phyloP scores from a whole-genome alignment of 768 basidiomycete species.

The Termitomyces bulborhizus region DNA sequence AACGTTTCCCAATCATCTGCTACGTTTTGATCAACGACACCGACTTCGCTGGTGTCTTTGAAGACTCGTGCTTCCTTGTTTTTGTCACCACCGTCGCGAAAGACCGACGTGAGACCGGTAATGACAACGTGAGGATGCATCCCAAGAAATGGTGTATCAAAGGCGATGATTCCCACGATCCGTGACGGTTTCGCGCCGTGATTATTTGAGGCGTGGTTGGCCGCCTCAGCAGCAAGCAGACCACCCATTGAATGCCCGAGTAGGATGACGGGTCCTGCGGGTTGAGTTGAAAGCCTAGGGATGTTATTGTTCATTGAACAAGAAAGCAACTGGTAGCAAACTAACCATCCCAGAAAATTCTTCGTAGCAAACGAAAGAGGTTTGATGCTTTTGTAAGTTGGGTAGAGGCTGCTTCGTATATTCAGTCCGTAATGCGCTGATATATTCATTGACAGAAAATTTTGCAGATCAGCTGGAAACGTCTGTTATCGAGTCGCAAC shows the following conservation, averaged over 20 bases:
- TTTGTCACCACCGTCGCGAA: slow-evolving; percentile 25
- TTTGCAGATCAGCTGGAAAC: slow-evolving; percentile 51
- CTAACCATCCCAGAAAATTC: slow-evolving; percentile 52
- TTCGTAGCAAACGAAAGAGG: slow-evolving; percentile 43
- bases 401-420: slow-evolving; percentile 46
- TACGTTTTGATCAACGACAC: slow-evolving; percentile 36
- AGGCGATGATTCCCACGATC: slow-evolving; percentile 49
- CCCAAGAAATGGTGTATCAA: slow-evolving; percentile 53
- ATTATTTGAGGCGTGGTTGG: slow-evolving; percentile 34
- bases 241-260: slow-evolving; percentile 60
- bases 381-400: slow-evolving; percentile 53
- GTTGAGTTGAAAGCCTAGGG: slow-evolving; percentile 46
- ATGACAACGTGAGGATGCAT: slow-evolving; percentile 60
- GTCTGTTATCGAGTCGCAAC: slow-evolving; percentile 23
- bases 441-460: slow-evolving; percentile 28
- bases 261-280: slow-evolving; percentile 49
- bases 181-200: slow-evolving; percentile 29
- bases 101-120: slow-evolving; percentile 47
- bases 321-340: background rate
- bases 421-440: slow-evolving; percentile 29
- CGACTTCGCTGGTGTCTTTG: slow-evolving; percentile 30
- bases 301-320: background rate
- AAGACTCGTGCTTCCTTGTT: slow-evolving; percentile 31
- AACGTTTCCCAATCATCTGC: slow-evolving; percentile 46
- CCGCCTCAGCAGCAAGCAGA: slow-evolving; percentile 51